phyloP scores from a whole-genome alignment of 176 grass and related monocot species.

The Rhynchospora breviuscula region DNA sequence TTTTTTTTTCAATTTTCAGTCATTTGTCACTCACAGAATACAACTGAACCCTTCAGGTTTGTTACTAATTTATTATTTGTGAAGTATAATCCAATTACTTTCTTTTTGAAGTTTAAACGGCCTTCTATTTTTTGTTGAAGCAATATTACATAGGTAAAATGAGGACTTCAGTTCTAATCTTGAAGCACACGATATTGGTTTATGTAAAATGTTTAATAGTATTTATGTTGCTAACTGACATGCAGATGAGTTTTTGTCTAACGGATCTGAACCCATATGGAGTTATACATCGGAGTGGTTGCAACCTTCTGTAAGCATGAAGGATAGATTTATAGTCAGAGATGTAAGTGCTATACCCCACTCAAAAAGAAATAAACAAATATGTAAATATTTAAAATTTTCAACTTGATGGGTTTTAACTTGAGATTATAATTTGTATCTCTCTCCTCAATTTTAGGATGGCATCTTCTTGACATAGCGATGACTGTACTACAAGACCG shows the following conservation, averaged over 20 bases:
- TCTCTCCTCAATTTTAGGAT: conserved; percentile 38
- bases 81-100: not conserved
- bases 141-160: not conserved
- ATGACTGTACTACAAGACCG: conserved; percentile 5
- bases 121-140: not conserved
- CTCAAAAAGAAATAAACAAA: not conserved
- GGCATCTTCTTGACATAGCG: conserved; percentile 38
- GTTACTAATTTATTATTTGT: conserved; percentile 16
- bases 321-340: conserved; percentile 60
- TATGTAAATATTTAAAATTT: conserved; percentile 11
- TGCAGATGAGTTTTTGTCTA: conserved; percentile 36
- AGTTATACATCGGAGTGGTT: conserved; percentile 61
- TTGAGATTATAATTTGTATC: conserved; percentile 7
- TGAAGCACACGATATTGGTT: not conserved
- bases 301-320: conserved; percentile 56
- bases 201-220: conserved; percentile 1
- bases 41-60: conserved; percentile 56
- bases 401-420: not conserved
- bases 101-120: not conserved
- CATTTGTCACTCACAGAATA: conserved; percentile 81
- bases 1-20: conserved; percentile 35
- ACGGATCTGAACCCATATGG: conserved; percentile 6
- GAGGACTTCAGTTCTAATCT: not conserved
- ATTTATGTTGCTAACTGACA: conserved; percentile 23
- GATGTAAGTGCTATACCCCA: conserved; percentile 40